Percentiles rank a stretch among this genome's conserved stretches.
These are phyloP conservation scores for Syzygium aqueum DNA, from an alignment of 345 rosid species.

Conservation along the genomic window DNA sequence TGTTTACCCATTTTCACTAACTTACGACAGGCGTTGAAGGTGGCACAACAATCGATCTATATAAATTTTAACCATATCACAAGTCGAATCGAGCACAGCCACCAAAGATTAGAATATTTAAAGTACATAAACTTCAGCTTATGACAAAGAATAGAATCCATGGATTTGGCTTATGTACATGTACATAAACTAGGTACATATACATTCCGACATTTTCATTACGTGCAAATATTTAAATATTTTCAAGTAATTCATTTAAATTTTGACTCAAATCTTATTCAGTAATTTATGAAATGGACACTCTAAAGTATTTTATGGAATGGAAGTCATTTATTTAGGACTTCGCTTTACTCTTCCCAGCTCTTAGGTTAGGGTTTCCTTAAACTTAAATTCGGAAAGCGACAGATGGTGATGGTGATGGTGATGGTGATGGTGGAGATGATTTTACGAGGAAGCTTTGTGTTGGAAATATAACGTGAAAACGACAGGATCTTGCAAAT, in stretches of 20 bases:
- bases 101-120: background rate
- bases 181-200: background rate
- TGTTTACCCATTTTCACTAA: background rate
- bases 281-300: background rate
- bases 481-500: no score
- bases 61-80: background rate
- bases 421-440: background rate
- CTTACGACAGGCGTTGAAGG: background rate
- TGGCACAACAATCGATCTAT: background rate
- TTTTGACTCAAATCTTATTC: background rate
- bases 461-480: no score
- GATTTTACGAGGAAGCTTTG: background rate
- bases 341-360: background rate
- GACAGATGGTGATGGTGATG: background rate
- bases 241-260: background rate
- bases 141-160: background rate
- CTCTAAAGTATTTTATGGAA: background rate
- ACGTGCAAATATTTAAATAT: background rate
- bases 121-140: background rate
- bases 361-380: background rate
- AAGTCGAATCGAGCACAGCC: background rate
- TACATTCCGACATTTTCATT: background rate
- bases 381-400: background rate
- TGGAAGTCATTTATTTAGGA: background rate
- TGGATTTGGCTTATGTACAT: background rate